Conservation (phyloP, 2,329 filamentous ascomycete genomes). For the Nothopassalora personata region DNA sequence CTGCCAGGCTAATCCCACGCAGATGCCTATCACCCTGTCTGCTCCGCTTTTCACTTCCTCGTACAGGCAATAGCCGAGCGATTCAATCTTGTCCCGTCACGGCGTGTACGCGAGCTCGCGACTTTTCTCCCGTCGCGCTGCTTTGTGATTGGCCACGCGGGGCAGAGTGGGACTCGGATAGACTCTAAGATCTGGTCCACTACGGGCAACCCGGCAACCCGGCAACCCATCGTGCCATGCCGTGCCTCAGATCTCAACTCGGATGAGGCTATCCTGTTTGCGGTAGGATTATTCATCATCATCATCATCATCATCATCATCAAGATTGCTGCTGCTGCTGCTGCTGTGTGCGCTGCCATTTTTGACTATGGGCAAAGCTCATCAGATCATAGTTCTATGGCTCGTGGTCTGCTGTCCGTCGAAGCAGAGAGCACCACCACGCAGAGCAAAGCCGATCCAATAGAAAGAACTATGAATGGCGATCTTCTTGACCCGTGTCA, state of each 20-base stretch:
- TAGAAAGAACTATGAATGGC: no score
- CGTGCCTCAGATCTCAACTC: not conserved
- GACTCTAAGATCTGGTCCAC: slow-evolving; percentile 4
- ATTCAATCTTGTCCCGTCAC: not conserved
- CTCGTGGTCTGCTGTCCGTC: not conserved
- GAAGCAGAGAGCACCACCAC: not conserved
- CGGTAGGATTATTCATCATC: no score
- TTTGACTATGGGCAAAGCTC: no score
- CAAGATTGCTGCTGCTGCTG: no score
- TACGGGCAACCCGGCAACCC: no score
- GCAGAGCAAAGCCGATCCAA: no score
- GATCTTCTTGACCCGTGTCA: not conserved
- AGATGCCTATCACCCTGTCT: no score
- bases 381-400: no score
- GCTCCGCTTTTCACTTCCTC: not conserved
- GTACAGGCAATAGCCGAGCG: not conserved
- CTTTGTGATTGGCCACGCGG: not conserved
- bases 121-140: no score
- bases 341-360: no score
- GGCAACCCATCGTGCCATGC: not conserved
- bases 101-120: not conserved
- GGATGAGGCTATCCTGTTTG: not conserved
- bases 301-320: no score
- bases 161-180: no score
- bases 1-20: slow-evolving; percentile 12